Conservation (phyloP, 257 asterid species). For the Anisodus acutangulus region DNA sequence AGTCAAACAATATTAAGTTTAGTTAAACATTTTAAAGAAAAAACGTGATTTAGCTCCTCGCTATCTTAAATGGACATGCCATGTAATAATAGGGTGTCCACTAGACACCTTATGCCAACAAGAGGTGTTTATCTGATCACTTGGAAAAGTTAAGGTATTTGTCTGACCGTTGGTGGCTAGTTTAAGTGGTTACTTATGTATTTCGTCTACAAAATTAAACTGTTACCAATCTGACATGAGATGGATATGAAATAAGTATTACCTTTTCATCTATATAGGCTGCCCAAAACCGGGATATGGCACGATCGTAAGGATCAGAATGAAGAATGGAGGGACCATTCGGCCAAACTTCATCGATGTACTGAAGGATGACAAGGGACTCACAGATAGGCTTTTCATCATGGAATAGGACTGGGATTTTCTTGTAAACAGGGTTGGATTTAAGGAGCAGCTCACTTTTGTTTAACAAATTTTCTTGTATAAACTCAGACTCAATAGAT, state of each 20-base stretch:
- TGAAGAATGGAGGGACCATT: slow-evolving; percentile 40
- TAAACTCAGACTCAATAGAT: slow-evolving; percentile 32
- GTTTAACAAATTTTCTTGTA: slow-evolving; percentile 18
- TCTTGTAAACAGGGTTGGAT: slow-evolving; percentile 46
- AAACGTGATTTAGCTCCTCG: too few species aligned
- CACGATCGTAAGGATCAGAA: slow-evolving; percentile 44
- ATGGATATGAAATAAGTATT: background rate
- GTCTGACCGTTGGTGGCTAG: background rate
- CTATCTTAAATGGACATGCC: too few species aligned
- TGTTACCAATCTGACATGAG: background rate
- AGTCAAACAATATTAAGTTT: background rate
- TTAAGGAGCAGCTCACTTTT: slow-evolving; percentile 49
- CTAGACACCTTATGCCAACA: background rate
- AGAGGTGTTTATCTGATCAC: background rate
- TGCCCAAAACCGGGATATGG: slow-evolving; percentile 48
- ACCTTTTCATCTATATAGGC: slow-evolving; percentile 45
- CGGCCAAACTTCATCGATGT: slow-evolving; percentile 48
- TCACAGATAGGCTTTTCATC: slow-evolving; percentile 39
- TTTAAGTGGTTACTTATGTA: background rate
- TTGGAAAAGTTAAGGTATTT: background rate
- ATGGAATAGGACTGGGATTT: slow-evolving; percentile 47
- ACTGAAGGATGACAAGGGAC: slow-evolving; percentile 43
- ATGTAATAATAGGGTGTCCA: too few species aligned
- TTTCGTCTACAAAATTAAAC: background rate
- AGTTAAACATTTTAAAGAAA: background rate